Conservation (phyloP, 2,329 filamentous ascomycete genomes). For the Aaosphaeria pasadenensis region DNA sequence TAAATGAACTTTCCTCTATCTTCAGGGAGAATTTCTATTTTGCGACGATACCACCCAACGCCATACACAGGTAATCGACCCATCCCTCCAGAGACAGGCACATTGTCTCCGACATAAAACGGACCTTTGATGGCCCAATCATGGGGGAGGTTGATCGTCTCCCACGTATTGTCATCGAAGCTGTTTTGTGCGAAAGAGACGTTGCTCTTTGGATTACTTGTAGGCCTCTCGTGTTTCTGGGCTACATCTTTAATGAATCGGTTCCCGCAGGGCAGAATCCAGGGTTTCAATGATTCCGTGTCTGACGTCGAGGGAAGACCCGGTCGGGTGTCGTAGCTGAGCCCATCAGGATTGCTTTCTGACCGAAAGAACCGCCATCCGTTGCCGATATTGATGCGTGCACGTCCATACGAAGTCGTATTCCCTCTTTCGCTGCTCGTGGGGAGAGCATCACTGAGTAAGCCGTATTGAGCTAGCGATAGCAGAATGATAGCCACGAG, state of each 20-base stretch:
- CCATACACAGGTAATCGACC: slow-evolving; percentile 51
- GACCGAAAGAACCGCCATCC: slow-evolving; percentile 42
- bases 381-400: slow-evolving; percentile 34
- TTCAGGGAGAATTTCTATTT: slow-evolving; percentile 25
- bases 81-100: slow-evolving; percentile 39
- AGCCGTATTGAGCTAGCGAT: no score
- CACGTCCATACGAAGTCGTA: slow-evolving; percentile 7
- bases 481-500: no score
- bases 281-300: slow-evolving; percentile 33
- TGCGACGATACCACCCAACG: slow-evolving; percentile 53
- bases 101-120: slow-evolving; percentile 28
- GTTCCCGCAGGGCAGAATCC: slow-evolving; percentile 44
- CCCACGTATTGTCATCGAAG: slow-evolving; percentile 45
- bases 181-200: slow-evolving; percentile 29
- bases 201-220: slow-evolving; percentile 23
- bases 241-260: slow-evolving; percentile 35
- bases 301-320: slow-evolving; percentile 4
- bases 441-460: no score
- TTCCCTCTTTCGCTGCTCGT: no score
- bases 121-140: slow-evolving; percentile 52
- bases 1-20: slow-evolving; percentile 40
- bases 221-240: slow-evolving; percentile 30
- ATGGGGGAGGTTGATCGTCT: slow-evolving; percentile 44
- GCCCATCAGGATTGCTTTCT: slow-evolving; percentile 34
- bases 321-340: slow-evolving; percentile 28